phyloP scores from a whole-genome alignment of 176 grass and related monocot genomes.

The Coix lacrymajobi region DNA sequence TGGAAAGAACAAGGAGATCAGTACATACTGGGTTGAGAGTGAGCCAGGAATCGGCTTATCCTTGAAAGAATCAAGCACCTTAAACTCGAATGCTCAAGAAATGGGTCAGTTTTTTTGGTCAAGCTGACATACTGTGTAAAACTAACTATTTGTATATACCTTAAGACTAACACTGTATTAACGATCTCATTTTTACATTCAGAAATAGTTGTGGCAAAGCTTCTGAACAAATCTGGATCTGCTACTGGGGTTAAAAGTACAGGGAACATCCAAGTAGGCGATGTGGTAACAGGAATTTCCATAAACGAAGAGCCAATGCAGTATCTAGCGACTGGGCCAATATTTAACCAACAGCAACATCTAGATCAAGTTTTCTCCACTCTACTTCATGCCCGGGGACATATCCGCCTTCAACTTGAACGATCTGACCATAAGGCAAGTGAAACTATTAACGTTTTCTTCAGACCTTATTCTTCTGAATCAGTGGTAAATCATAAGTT shows the following conservation, averaged over 20 bases:
- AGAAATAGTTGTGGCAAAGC: constrained; percentile 13
- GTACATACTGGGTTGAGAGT: constrained; percentile 32
- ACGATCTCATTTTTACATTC: not conserved
- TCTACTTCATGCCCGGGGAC: not conserved
- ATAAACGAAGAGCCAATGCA: constrained; percentile 23
- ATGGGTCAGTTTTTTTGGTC: not conserved
- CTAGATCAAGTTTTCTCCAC: constrained; percentile 1
- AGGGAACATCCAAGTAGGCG: constrained; percentile 24
- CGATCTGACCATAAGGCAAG: constrained; percentile 7
- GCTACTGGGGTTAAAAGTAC: constrained; percentile 20
- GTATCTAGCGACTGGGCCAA: constrained; percentile 9
- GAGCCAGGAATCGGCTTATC: constrained; percentile 26
- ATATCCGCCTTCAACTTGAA: constrained; percentile 30
- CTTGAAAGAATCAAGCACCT: not conserved
- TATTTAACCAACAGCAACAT: not conserved
- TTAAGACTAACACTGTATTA: not conserved
- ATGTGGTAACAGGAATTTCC: constrained; percentile 26
- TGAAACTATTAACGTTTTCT: not conserved
- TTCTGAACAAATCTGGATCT: constrained; percentile 14
- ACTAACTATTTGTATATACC: not conserved
- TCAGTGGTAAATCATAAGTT: not conserved
- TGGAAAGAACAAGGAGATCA: not conserved
- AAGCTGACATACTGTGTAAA: not conserved
- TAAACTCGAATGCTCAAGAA: not conserved
- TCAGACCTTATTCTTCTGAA: not conserved